phyloP scores from a whole-genome alignment of 2,329 filamentous ascomycete species.

The Verticillium klebahnii region DNA sequence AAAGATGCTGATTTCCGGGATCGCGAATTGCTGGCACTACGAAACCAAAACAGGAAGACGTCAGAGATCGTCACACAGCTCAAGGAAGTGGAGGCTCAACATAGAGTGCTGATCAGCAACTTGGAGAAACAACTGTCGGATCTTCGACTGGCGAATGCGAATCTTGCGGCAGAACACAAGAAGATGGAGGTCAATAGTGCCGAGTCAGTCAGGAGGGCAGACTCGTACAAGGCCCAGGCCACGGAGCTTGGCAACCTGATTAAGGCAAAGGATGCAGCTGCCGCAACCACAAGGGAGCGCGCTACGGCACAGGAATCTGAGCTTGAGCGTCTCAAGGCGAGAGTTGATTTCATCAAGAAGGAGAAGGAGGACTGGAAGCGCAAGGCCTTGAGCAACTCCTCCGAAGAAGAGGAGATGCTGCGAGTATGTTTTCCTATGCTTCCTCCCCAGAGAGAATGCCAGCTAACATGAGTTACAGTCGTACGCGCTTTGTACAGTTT shows the following conservation, averaged over 20 bases:
- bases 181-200: conserved; percentile 66
- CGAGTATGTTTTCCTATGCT: conserved; percentile 57
- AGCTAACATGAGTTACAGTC: conserved; percentile 18
- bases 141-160: conserved; percentile 71
- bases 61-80: conserved; percentile 90
- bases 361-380: conserved; percentile 82
- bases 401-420: conserved; percentile 78
- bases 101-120: conserved; percentile 70
- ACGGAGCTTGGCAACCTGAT: conserved; percentile 70
- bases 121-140: conserved; percentile 89
- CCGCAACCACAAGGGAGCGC: conserved; percentile 47
- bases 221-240: conserved; percentile 71
- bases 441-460: background rate
- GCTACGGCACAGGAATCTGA: conserved; percentile 66
- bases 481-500: conserved; percentile 74
- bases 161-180: conserved; percentile 67
- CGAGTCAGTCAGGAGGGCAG: conserved; percentile 65
- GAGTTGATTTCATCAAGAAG: conserved; percentile 73
- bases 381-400: conserved; percentile 76
- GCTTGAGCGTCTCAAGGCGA: conserved; percentile 72
- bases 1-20: conserved; percentile 87
- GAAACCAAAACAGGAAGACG: conserved; percentile 81
- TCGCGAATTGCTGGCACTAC: conserved; percentile 72
- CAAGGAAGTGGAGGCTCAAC: conserved; percentile 82
- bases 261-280: conserved; percentile 66